phyloP scores from a whole-genome alignment of 768 basidiomycete genomes.

The Boletus pseudo-olivaceus region DNA sequence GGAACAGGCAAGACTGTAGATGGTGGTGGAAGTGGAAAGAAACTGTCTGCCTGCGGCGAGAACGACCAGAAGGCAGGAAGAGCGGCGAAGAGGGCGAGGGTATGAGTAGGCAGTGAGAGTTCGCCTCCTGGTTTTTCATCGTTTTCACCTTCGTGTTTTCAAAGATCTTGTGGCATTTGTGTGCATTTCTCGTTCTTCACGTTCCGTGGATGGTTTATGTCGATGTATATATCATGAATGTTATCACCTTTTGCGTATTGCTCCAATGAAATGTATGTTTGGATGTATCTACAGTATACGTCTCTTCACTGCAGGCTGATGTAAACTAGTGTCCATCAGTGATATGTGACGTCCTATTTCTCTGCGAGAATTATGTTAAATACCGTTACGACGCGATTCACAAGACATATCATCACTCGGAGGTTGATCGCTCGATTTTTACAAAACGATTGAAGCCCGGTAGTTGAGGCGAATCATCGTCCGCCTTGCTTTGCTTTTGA shows the following conservation, averaged over 20 bases:
- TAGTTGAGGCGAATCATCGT: too few relatives aligned
- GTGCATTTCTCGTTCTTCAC: constrained; percentile 13
- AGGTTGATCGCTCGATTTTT: too few relatives aligned
- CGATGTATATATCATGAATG: not conserved
- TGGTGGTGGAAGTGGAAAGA: not conserved
- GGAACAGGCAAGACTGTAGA: not conserved
- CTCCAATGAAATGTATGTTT: not conserved
- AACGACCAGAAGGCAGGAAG: constrained; percentile 58
- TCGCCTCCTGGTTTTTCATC: not conserved
- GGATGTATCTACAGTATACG: not conserved
- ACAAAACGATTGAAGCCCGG: too few relatives aligned
- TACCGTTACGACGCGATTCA: too few relatives aligned
- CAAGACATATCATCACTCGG: too few relatives aligned
- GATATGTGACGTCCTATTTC: not conserved
- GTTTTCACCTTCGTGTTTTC: constrained; percentile 11
- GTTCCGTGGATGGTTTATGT: constrained; percentile 1
- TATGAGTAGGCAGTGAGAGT: constrained; percentile 2
- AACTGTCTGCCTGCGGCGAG: constrained; percentile 68
- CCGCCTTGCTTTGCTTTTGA: too few relatives aligned
- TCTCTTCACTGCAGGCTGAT: not conserved
- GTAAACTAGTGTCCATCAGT: not conserved
- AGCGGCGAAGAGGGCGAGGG: constrained; percentile 13
- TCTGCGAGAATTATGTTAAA: not conserved
- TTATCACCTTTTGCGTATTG: not conserved
- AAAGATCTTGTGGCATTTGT: not conserved